Conservation (phyloP, 2,329 filamentous ascomycete genomes). For the Neobulgaria alba region DNA sequence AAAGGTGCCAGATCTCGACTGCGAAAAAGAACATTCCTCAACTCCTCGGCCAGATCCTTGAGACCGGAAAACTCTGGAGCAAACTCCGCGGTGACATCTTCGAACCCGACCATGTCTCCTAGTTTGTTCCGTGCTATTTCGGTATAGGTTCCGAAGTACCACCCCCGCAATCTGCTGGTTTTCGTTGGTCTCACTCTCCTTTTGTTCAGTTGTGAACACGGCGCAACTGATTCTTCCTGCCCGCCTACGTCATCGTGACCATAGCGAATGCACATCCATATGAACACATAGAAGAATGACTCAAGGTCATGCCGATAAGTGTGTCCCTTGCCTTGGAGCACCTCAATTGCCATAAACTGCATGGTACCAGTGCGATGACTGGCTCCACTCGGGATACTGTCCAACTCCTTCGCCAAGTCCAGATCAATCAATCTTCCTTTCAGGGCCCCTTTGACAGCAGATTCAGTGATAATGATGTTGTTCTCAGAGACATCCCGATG, state of each 20-base stretch:
- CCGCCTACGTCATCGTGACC: not conserved
- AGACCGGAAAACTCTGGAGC: no score
- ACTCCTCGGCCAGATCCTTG: no score
- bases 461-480: constrained; percentile 31
- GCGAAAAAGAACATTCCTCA: no score
- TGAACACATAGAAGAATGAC: not conserved
- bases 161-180: no score
- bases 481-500: constrained; percentile 31
- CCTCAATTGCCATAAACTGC: constrained; percentile 11
- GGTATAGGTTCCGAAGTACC: no score
- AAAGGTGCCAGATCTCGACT: no score
- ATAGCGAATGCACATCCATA: not conserved
- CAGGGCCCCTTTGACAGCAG: constrained; percentile 1
- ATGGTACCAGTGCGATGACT: constrained; percentile 10
- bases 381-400: constrained; percentile 8
- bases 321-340: constrained; percentile 7
- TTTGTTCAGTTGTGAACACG: no score
- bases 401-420: constrained; percentile 10
- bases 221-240: no score
- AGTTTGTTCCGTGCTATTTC: no score
- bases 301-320: not conserved
- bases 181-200: no score
- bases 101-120: no score
- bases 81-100: no score
- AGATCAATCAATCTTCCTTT: constrained; percentile 13